phyloP scores from a whole-genome alignment of 1,284 basidiomycete genomes.

The Apiotrichum brassicae region DNA sequence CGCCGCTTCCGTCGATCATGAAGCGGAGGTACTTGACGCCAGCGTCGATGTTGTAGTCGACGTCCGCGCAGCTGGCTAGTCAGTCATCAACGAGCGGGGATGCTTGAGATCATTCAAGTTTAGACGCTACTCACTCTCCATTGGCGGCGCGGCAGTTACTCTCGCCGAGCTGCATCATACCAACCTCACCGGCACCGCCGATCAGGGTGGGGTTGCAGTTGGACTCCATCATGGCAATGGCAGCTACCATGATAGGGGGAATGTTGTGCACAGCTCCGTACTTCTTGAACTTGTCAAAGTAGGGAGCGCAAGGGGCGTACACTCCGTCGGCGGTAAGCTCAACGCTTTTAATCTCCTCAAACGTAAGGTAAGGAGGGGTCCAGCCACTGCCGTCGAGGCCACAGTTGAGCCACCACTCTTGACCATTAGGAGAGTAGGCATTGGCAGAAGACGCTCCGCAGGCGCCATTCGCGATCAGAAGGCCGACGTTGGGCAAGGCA shows the following conservation, averaged over 20 bases:
- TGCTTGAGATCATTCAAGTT: background rate
- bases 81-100: too few relatives aligned
- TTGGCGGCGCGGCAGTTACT: constrained; percentile 68
- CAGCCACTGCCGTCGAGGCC: constrained; percentile 52
- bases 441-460: too few relatives aligned
- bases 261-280: constrained; percentile 50
- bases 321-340: constrained; percentile 56
- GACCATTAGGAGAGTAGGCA: constrained; percentile 61
- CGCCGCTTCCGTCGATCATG: constrained; percentile 47
- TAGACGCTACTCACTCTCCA: constrained; percentile 52
- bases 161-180: constrained; percentile 71
- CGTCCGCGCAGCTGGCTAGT: constrained; percentile 28
- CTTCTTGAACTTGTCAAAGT: constrained; percentile 57
- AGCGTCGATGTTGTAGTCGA: constrained; percentile 55
- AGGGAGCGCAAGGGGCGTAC: constrained; percentile 59
- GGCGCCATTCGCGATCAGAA: too few relatives aligned
- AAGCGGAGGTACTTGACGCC: constrained; percentile 27
- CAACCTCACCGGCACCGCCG: constrained; percentile 74
- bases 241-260: constrained; percentile 68
- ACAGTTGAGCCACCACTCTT: constrained; percentile 71
- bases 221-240: constrained; percentile 77
- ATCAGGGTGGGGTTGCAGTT: constrained; percentile 62
- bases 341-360: constrained; percentile 53
- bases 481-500: too few relatives aligned
- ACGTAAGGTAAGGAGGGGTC: constrained; percentile 47